Base-by-base conservation (phyloP, 2,329 filamentous ascomycete genomes). In the Hirsutella thompsonii region DNA sequence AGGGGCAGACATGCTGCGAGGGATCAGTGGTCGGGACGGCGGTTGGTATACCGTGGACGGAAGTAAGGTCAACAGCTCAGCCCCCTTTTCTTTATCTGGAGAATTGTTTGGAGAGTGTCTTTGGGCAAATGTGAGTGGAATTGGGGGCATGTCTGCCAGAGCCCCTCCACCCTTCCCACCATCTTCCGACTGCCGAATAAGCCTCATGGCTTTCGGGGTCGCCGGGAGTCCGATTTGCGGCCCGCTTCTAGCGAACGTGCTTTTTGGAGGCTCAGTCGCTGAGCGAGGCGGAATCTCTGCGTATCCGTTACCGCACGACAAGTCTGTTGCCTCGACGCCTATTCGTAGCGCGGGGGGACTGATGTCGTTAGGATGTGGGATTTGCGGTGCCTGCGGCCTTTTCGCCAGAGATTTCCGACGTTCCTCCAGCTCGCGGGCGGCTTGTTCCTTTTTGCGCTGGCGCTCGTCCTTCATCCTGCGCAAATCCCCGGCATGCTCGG, bases 141-240 rank as follows among this genome's bases (percentile, higher is more conserved):
- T 68, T 0, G 63, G 59, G 16, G 74, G 73, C 4, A 76, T 63
- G n/a, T 72, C 68, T 0, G 79, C 77, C 23, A 77, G 67, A 1
- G 52, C 53, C 36, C 44, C 56, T 43, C 48, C 57, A 21, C 42
- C 46, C 35, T 42, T 70, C 64, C 42, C 51, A 63, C 64, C 34
- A 36, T 69, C 64, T 43, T 79, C 72, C 2, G 69, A 61, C 48
- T 76, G 74, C 49, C 90, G 79, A 35, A 85, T 78, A 2, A 93
- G 78, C 18, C 83, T 77, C 88, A 95, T 94, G 1, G 88, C 88
- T 63, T 86, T 81, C 23, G 90, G 89, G 1, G 89, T 95, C 2
- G 88, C 86, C 13, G 90, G 88, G n/a, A 94, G 72, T 1, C 88
- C 89, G 39, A 90, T 72, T 5, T 74, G 70, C 1, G 72, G 67